phyloP scores from a whole-genome alignment of 2,329 filamentous ascomycete genomes.

The Pseudopithomyces maydicus region DNA sequence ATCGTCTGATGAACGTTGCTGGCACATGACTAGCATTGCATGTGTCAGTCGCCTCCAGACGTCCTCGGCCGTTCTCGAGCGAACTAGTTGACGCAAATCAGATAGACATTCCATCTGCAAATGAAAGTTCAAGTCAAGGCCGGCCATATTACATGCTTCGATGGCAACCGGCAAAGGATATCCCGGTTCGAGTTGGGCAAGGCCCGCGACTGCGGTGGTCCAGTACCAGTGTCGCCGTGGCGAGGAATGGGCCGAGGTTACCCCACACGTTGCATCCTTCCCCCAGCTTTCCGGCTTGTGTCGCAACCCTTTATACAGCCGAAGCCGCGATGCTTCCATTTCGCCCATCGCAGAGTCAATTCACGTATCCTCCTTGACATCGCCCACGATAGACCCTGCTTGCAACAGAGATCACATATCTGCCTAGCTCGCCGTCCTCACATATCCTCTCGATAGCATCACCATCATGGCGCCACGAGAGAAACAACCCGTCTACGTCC shows the following conservation, averaged over 20 bases:
- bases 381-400: neutral
- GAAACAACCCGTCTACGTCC: constrained; percentile 75
- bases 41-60: neutral
- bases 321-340: neutral
- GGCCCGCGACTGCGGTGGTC: neutral
- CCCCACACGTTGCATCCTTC: constrained; percentile 2
- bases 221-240: too few relatives aligned
- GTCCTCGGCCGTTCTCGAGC: neutral
- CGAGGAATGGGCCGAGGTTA: constrained; percentile 2
- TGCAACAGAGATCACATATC: constrained; percentile 8
- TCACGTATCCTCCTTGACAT: neutral
- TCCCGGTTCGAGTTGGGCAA: neutral
- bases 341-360: neutral
- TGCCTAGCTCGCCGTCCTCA: neutral
- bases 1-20: neutral
- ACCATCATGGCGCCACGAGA: constrained; percentile 53
- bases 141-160: neutral
- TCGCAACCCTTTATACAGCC: constrained; percentile 3
- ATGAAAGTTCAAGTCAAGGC: neutral
- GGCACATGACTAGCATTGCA: neutral
- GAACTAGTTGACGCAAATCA: too few relatives aligned
- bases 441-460: neutral
- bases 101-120: too few relatives aligned
- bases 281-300: neutral
- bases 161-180: constrained; percentile 1